These are phyloP conservation scores for Metroxylon sagu DNA, from an alignment of 176 grass and related monocot genomes.

Conservation along the genomic window DNA sequence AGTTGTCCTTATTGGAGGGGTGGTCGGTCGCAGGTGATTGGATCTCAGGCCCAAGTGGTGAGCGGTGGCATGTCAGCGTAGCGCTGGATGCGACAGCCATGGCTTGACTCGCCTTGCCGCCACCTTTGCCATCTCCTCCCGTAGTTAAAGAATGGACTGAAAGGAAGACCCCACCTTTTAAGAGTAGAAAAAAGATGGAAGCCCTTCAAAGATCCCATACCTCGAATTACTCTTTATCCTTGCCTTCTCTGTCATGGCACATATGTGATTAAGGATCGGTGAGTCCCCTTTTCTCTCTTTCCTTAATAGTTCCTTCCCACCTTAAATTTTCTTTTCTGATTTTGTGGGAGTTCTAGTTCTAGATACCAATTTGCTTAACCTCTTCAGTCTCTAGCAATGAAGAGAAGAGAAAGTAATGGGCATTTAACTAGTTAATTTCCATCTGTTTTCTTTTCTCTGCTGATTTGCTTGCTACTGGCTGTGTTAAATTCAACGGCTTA, in stretches of 20 bases:
- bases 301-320: neutral
- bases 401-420: no score
- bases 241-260: conserved; percentile 51
- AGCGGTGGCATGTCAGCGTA: conserved; percentile 12
- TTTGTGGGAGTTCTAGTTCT: neutral
- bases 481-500: no score
- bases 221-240: conserved; percentile 47
- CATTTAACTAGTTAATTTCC: no score
- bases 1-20: no score
- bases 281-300: neutral
- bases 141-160: conserved; percentile 13
- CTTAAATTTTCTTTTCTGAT: neutral
- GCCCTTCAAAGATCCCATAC: conserved; percentile 70
- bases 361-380: neutral
- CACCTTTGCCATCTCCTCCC: conserved; percentile 17
- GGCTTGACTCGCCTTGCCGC: conserved; percentile 17
- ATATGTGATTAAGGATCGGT: conserved; percentile 50
- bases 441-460: no score
- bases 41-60: no score
- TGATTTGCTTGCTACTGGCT: no score
- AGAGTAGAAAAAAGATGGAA: conserved; percentile 42
- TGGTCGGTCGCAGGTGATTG: no score
- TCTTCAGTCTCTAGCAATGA: no score
- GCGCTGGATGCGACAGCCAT: conserved; percentile 21
- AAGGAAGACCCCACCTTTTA: neutral